A percentile compares a stretch with the other conserved stretches of the same genome.
Conservation (phyloP, 306 rosid genomes). For the Acacia confusa region DNA sequence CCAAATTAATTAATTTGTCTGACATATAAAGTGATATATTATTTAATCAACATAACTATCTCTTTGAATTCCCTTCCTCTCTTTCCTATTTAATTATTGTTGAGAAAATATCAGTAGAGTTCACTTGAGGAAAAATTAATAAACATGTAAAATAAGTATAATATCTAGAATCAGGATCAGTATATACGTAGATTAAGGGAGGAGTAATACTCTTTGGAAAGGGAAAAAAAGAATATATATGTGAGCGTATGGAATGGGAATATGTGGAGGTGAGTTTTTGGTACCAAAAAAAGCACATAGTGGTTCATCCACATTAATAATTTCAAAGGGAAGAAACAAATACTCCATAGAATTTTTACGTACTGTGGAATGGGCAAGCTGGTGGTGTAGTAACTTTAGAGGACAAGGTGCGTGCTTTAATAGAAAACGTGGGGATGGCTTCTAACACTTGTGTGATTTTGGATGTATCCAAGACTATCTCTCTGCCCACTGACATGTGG, state of each 20-base stretch:
- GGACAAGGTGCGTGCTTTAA: conserved; percentile 37
- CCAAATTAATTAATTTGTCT: too few relatives aligned
- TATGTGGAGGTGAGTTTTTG: not conserved
- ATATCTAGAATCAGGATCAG: too few relatives aligned
- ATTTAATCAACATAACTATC: too few relatives aligned
- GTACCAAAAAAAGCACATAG: not conserved
- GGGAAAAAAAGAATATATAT: not conserved
- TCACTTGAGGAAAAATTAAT: too few relatives aligned
- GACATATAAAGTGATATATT: too few relatives aligned
- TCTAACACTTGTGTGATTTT: conserved; percentile 35
- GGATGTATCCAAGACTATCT: conserved; percentile 28
- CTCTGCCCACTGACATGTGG: conserved; percentile 26
- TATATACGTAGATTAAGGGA: too few relatives aligned
- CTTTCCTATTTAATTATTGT: too few relatives aligned
- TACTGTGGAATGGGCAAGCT: conserved; percentile 28
- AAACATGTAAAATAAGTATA: too few relatives aligned
- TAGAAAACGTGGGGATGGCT: conserved; percentile 27
- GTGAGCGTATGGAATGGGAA: not conserved
- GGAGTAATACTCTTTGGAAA: not conserved
- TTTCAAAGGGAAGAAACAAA: conserved; percentile 6
- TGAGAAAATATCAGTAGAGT: too few relatives aligned
- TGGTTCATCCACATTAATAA: not conserved
- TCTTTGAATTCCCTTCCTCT: too few relatives aligned
- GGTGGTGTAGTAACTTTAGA: conserved; percentile 34
- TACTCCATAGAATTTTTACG: not conserved